A percentile compares a stretch with the other conserved stretches of the same genome.
These are phyloP conservation scores for Starmerella geochares DNA, from an alignment of 805 yeast genomes.

Conservation along the genomic window DNA sequence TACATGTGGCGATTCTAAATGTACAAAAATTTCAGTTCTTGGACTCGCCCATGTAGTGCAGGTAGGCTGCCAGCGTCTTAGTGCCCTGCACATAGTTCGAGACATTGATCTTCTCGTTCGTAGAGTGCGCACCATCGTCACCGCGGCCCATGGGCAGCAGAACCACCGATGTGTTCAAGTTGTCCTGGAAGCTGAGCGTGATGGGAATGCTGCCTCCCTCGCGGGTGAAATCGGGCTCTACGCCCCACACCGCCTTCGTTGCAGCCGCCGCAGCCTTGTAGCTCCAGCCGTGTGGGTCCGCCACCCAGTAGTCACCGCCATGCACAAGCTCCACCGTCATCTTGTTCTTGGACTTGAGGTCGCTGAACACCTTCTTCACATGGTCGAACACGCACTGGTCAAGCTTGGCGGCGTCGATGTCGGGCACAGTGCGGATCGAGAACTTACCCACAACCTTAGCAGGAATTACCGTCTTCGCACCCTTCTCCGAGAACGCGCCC, in stretches of 20 bases:
- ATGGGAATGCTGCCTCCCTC: slow-evolving; percentile 99
- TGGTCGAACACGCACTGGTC: slow-evolving; percentile 67
- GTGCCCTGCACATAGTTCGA: slow-evolving; percentile 86
- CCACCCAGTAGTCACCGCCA: slow-evolving; percentile 94
- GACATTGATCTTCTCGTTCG: slow-evolving; percentile 86
- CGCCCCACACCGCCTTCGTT: slow-evolving; percentile 86
- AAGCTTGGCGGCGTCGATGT: slow-evolving; percentile 70
- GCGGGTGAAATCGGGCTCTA: slow-evolving; percentile 93
- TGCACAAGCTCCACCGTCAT: slow-evolving; percentile 68
- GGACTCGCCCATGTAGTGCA: slow-evolving; percentile 66
- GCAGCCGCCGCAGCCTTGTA: slow-evolving; percentile 93
- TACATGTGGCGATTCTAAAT: too few species aligned
- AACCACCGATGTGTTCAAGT: slow-evolving; percentile 72
- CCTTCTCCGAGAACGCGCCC: slow-evolving; percentile 90
- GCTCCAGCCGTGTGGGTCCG: slow-evolving; percentile 84
- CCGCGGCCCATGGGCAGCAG: slow-evolving; percentile 97
- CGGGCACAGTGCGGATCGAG: slow-evolving; percentile 94
- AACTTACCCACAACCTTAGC: slow-evolving; percentile 90
- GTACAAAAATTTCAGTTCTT: slow-evolving; percentile 19
- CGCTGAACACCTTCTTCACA: slow-evolving; percentile 53
- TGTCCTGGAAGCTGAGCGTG: slow-evolving; percentile 84
- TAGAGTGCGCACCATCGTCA: slow-evolving; percentile 98
- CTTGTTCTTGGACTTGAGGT: slow-evolving; percentile 67
- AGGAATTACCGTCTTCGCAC: slow-evolving; percentile 98
- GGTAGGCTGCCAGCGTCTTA: slow-evolving; percentile 85